These are phyloP conservation scores for Hericium alpestre DNA, from an alignment of 768 basidiomycete genomes.

Conservation along the genomic window DNA sequence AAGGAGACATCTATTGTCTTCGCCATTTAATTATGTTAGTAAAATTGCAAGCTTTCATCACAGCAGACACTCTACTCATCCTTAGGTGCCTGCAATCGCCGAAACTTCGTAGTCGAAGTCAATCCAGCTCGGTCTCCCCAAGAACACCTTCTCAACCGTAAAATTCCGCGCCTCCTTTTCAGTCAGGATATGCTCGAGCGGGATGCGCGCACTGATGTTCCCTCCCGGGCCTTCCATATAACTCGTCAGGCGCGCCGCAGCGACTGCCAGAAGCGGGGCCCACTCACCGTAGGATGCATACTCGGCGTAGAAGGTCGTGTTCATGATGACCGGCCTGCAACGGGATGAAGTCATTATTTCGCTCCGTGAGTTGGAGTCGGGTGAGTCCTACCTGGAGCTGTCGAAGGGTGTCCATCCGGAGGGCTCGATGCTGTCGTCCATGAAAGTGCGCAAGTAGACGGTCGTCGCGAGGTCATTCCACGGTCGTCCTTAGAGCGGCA, in stretches of 20 bases:
- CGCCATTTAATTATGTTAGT: too few relatives aligned
- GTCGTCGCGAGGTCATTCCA: slow-evolving; percentile 53
- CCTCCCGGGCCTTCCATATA: slow-evolving; percentile 39
- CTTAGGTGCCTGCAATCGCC: too few relatives aligned
- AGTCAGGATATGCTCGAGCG: slow-evolving; percentile 38
- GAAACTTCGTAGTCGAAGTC: slow-evolving; percentile 32
- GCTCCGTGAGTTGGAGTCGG: background rate
- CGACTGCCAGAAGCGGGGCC: background rate
- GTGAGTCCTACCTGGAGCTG: slow-evolving; percentile 24
- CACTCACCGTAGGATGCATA: slow-evolving; percentile 38
- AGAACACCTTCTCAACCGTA: slow-evolving; percentile 41
- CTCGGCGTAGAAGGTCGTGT: slow-evolving; percentile 51
- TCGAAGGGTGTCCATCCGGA: slow-evolving; percentile 42
- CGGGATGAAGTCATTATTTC: background rate
- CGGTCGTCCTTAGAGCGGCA: slow-evolving; percentile 28
- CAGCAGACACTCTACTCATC: too few relatives aligned
- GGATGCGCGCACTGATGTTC: slow-evolving; percentile 31
- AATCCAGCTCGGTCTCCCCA: slow-evolving; percentile 42
- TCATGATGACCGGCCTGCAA: slow-evolving; percentile 34
- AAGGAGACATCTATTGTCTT: background rate
- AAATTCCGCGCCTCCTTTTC: slow-evolving; percentile 29
- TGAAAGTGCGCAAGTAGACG: slow-evolving; percentile 42
- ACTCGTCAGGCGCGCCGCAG: background rate
- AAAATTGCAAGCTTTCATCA: too few relatives aligned
- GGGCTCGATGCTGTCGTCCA: slow-evolving; percentile 46